Evolutionary conservation across 1,284 basidiomycete species (phyloP).

Genomic region (Coriolopsis trogii): DNA sequence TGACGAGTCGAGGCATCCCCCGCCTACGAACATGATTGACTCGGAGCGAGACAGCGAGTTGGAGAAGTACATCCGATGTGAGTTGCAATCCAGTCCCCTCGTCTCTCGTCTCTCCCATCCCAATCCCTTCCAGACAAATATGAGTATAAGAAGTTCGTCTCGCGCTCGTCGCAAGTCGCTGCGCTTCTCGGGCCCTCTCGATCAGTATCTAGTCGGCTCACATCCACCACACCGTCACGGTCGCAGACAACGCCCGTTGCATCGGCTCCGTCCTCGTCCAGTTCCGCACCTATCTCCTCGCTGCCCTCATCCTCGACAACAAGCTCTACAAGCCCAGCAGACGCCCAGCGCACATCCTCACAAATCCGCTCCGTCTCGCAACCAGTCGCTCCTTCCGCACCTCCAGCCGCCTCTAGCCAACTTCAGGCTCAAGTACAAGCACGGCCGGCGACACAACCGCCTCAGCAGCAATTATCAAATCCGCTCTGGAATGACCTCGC

Average conservation of each 20-base stretch:
- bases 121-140: conserved; percentile 60
- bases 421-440: conserved; percentile 34
- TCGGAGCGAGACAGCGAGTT: conserved; percentile 82
- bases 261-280: conserved; percentile 12
- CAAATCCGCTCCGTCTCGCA: conserved; percentile 26
- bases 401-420: conserved; percentile 27
- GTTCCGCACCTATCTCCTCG: conserved; percentile 4
- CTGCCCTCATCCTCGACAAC: conserved; percentile 11
- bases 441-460: conserved; percentile 20
- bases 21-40: conserved; percentile 79
- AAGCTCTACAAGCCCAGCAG: background rate
- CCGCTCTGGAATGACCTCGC: conserved; percentile 57
- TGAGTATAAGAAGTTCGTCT: conserved; percentile 67
- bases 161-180: conserved; percentile 32
- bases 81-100: conserved; percentile 30
- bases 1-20: conserved; percentile 74
- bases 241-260: conserved; percentile 22
- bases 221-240: conserved; percentile 14
- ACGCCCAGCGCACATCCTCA: conserved; percentile 11
- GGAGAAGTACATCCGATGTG: conserved; percentile 82
- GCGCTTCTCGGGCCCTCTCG: conserved; percentile 47
- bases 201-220: conserved; percentile 31
- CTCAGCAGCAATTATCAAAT: conserved; percentile 26
- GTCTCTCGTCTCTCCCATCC: background rate
- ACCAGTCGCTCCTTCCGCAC: conserved; percentile 17